These are phyloP conservation scores for Fusarium gaditjirri DNA, from an alignment of 2,329 filamentous ascomycete species.

Conservation along the genomic window DNA sequence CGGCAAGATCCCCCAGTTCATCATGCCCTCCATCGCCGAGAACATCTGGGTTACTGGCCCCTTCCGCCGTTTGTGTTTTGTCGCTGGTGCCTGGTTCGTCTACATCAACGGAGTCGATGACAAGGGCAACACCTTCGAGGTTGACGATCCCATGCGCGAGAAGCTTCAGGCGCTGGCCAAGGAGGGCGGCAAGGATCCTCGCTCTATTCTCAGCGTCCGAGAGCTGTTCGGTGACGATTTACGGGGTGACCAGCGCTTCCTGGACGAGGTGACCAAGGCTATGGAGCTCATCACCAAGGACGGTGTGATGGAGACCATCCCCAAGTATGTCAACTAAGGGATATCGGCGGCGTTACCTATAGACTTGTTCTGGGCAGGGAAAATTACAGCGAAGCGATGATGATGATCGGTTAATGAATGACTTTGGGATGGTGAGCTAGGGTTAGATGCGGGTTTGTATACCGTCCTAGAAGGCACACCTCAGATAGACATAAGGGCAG, in stretches of 20 bases:
- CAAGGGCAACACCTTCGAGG: slow-evolving; percentile 53
- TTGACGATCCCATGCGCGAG: slow-evolving; percentile 61
- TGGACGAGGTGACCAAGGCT: slow-evolving; percentile 58
- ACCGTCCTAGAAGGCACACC: slow-evolving; percentile 7
- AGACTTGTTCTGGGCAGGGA: neutral
- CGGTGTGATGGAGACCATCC: slow-evolving; percentile 60
- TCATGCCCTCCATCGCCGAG: slow-evolving; percentile 60
- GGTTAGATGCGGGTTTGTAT: neutral
- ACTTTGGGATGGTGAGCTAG: slow-evolving; percentile 4
- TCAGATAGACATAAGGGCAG: slow-evolving; percentile 24
- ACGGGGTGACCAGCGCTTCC: slow-evolving; percentile 59
- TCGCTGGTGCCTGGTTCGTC: slow-evolving; percentile 61
- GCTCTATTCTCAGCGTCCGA: slow-evolving; percentile 56
- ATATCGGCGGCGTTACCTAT: neutral
- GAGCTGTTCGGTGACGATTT: slow-evolving; percentile 63
- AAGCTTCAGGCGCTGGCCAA: slow-evolving; percentile 58
- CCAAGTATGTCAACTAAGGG: slow-evolving; percentile 56
- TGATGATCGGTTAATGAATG: slow-evolving; percentile 26
- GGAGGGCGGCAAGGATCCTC: slow-evolving; percentile 55
- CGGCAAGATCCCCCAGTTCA: slow-evolving; percentile 65
- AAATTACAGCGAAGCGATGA: slow-evolving; percentile 20
- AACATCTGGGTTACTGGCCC: slow-evolving; percentile 57
- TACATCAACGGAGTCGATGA: slow-evolving; percentile 63
- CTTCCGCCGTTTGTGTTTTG: slow-evolving; percentile 60
- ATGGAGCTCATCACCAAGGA: slow-evolving; percentile 59